Evolutionary conservation across 2,329 filamentous ascomycete genomes (phyloP), one percentile per base, ranked within the genome.

Genomic region (Trichoderma asperellum): DNA sequence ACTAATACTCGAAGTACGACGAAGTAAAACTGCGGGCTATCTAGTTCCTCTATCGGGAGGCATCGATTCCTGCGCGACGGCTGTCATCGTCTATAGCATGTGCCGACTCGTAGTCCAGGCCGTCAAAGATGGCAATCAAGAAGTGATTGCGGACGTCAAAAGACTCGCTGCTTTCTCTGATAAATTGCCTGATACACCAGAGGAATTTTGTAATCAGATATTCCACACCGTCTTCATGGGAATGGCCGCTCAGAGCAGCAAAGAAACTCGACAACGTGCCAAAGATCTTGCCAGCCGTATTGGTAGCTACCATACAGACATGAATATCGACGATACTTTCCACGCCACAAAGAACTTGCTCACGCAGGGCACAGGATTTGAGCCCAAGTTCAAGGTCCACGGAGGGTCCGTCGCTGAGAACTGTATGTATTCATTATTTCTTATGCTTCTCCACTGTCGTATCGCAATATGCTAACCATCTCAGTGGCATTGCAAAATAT

Each of bases 231-330:
- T 55, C 24, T 64, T 56, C n/a, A 64, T 64, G 49, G 92, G 91
- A 12, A 94, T 89, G 75, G 81, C 84, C 73, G 87, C 91, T 71
- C 90, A 90, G 53, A 89, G 87, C 61, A 88, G 86, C 29, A 80
- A 82, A 53, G 90, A 93, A 72, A 94, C 92, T 0, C 82, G 92
- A 11, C 82, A 84, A 24, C 49, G 61, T 34, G 90, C 92, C 1
- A 86, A 86, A 74, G 83, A 86, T 0, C 83, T 95, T 0, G 77
- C 85, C 5, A 75, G 82, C 4, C 83, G 82, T 5, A 93, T 95
- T 64, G 92, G 92, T 3, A 83, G 87, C 18, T 89, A 93, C 74
- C 93, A 96, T 76, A 83, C 87, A 4, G 87, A 94, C 75, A 82
- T 93, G 56, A 88, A 93, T 74, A 93, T 95, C 68, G 92, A 95